Evolutionary conservation across 805 yeast species (phyloP), one percentile per base, ranked within the genome.

Genomic region (Ogataea degrootiae): DNA sequence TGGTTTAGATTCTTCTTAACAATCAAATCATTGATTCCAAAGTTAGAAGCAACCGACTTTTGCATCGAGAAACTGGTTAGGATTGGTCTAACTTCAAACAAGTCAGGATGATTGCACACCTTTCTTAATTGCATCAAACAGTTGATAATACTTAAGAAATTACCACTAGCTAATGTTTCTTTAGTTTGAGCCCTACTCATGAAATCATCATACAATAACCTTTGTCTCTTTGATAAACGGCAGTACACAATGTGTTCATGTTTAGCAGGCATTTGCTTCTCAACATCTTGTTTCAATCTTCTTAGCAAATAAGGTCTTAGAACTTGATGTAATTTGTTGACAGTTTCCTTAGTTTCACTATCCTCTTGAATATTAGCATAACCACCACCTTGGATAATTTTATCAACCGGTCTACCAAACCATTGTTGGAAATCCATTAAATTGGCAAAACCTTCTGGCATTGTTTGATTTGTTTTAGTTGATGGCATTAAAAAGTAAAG

Each of bases 361-460:
- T 80, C 87, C n/a, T 69, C 72, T 14, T 67, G 71, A 11, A 67
- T 63, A 11, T 43, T 46, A 5, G 60, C 49, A 37, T 55, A 52
- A 11, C 74, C 70, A 31, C 85, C 87, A 48, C 81, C 85, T 65
- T 94, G 97, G 45, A 94, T 82, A 50, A 94, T 81, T 55, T 81
- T 86, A 63, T 94, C 98, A 4, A 94, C 97, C 0, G 99, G 99
- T 51, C 83, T 80, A n/a, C 97, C 96, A 67, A 94, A 94, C 99
- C 99, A 94, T 54, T 87, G 95, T 60, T 94, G 99, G 65, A 94
- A 94, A 60, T 94, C 96, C 54, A 88, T 94, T 50, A 94, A 72
- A 59, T 92, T 90, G 1, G 99, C 98, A 77, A 94, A 94, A 2
- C 98, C 99, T 43, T 85, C 91, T 0, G 96, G 92, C 90, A 88